phyloP scores from a whole-genome alignment of 805 yeast genomes.

The Kluyveromyces wickerhamii region DNA sequence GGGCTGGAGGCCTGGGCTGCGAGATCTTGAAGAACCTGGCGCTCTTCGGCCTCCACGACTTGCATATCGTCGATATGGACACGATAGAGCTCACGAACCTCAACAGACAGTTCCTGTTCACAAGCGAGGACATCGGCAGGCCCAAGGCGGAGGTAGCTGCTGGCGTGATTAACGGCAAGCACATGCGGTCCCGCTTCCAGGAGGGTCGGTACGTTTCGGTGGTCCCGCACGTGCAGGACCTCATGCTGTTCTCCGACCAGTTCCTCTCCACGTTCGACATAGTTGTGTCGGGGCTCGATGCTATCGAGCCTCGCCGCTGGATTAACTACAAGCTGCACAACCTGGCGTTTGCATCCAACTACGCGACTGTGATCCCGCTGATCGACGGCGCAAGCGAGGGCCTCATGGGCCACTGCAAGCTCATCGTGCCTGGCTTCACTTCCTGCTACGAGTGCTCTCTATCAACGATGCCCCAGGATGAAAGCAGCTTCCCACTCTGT shows the following conservation, averaged over 20 bases:
- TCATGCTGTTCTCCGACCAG: conserved; percentile 53
- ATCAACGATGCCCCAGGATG: conserved; percentile 53
- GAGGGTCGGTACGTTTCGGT: conserved; percentile 37
- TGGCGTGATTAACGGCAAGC: conserved; percentile 39
- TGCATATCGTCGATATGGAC: conserved; percentile 84
- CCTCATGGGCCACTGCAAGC: conserved; percentile 81
- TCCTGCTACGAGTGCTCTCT: conserved; percentile 93
- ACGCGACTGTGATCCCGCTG: conserved; percentile 49
- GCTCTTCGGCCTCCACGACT: conserved; percentile 63
- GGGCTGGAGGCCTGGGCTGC: conserved; percentile 96
- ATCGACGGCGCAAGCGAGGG: conserved; percentile 97
- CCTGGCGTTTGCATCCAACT: conserved; percentile 47
- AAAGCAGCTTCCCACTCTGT: conserved; percentile 77
- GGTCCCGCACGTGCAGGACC: conserved; percentile 53
- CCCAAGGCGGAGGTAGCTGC: conserved; percentile 78
- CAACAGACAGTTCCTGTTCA: conserved; percentile 83
- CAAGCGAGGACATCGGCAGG: conserved; percentile 72
- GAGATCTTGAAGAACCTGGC: conserved; percentile 76
- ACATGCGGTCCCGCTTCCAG: conserved; percentile 2
- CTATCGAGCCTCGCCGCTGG: conserved; percentile 87
- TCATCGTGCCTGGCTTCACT: conserved; percentile 74
- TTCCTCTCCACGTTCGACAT: conserved; percentile 64
- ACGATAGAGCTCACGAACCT: conserved; percentile 87
- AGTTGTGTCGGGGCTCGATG: conserved; percentile 82
- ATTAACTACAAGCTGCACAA: conserved; percentile 63